Evolutionary conservation across 768 basidiomycete genomes (phyloP).

Genomic region (Tulasnella calospora): DNA sequence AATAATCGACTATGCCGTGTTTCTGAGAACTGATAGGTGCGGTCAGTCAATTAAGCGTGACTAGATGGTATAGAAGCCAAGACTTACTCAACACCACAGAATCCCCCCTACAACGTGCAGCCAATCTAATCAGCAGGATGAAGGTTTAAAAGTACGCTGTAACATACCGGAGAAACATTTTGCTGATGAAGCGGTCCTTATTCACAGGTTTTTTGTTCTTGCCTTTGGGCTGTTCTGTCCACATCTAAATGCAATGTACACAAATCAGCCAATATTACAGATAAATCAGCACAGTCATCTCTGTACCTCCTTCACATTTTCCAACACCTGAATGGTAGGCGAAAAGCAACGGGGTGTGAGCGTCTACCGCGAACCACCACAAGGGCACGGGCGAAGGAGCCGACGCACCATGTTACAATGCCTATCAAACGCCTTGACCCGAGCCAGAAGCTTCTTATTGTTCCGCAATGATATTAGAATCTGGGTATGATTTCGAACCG

Average conservation of each 20-base stretch:
- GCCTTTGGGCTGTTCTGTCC: constrained; percentile 96
- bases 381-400: background rate
- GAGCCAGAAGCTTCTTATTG: constrained; percentile 93
- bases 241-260: constrained; percentile 66
- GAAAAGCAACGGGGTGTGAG: too few relatives aligned
- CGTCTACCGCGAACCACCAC: background rate
- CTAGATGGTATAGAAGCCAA: background rate
- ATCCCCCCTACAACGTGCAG: constrained; percentile 61
- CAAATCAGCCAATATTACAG: background rate
- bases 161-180: constrained; percentile 89
- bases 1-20: constrained; percentile 31
- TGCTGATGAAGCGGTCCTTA: constrained; percentile 98
- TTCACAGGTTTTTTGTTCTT: constrained; percentile 99
- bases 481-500: constrained; percentile 95
- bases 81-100: constrained; percentile 87
- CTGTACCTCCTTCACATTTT: constrained; percentile 94
- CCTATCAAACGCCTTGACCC: constrained; percentile 97
- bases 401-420: constrained; percentile 92
- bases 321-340: constrained; percentile 60
- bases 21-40: constrained; percentile 30
- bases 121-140: background rate
- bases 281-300: background rate
- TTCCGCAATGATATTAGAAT: constrained; percentile 95
- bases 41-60: background rate
- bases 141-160: constrained; percentile 17